phyloP scores from a whole-genome alignment of 306 rosid species.

The Citrullus amarus region DNA sequence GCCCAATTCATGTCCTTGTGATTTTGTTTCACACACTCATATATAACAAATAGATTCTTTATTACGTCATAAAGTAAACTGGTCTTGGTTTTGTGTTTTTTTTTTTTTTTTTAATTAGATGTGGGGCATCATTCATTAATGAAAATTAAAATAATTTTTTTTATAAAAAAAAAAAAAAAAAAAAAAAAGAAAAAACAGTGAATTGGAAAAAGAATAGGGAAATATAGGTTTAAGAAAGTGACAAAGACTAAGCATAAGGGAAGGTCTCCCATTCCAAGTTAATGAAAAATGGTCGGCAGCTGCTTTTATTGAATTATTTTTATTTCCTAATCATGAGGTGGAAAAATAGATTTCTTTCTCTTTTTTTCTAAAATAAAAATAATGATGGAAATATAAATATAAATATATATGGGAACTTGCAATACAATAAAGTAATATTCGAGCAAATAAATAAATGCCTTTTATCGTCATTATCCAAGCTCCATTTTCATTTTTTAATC shows the following conservation, averaged over 20 bases:
- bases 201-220: neutral
- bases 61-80: neutral
- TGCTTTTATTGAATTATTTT: neutral
- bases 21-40: neutral
- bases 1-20: neutral
- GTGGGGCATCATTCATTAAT: neutral
- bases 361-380: too few relatives aligned
- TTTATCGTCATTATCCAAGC: neutral
- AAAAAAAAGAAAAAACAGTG: too few relatives aligned
- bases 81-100: too few relatives aligned
- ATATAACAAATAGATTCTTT: neutral
- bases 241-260: neutral
- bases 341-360: neutral
- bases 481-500: neutral
- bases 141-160: too few relatives aligned
- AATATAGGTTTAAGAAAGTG: neutral
- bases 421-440: neutral
- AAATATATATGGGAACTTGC: neutral
- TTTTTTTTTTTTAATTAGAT: too few relatives aligned
- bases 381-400: neutral
- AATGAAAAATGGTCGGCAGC: neutral
- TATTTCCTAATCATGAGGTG: neutral
- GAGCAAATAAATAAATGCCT: neutral
- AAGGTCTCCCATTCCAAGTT: neutral
- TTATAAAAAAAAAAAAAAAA: too few relatives aligned